These are phyloP conservation scores for Candida peoriensis DNA, from an alignment of 805 yeast species.

Conservation along the genomic window DNA sequence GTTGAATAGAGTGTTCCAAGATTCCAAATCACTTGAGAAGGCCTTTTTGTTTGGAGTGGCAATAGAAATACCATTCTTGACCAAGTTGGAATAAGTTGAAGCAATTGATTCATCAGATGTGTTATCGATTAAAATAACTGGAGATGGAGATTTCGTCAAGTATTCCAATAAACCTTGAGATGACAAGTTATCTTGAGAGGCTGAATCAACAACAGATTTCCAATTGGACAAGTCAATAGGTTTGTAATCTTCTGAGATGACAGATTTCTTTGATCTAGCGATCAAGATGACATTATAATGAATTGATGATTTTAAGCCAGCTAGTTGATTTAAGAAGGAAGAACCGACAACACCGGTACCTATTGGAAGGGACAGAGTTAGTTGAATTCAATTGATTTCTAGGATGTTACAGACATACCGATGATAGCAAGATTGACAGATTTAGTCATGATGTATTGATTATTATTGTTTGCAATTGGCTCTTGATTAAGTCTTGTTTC, in stretches of 20 bases:
- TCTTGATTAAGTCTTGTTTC: not conserved
- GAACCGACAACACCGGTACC: constrained; percentile 96
- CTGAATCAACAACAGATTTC: constrained; percentile 41
- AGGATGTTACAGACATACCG: constrained; percentile 34
- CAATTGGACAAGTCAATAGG: constrained; percentile 65
- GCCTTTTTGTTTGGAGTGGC: constrained; percentile 99
- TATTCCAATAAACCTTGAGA: constrained; percentile 55
- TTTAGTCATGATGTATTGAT: no score
- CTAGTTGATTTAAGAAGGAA: constrained; percentile 80
- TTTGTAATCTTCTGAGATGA: constrained; percentile 61
- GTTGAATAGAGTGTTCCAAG: constrained; percentile 74
- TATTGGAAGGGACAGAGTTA: constrained; percentile 15
- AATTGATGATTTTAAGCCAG: constrained; percentile 51
- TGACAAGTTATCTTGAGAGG: constrained; percentile 42
- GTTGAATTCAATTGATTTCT: not conserved
- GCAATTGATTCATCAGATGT: constrained; percentile 84
- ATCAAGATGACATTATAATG: constrained; percentile 74
- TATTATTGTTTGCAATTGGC: no score
- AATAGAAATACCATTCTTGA: constrained; percentile 76
- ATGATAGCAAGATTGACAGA: constrained; percentile 66
- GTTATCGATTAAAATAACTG: constrained; percentile 88
- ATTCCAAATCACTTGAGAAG: constrained; percentile 67
- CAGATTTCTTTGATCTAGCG: constrained; percentile 68
- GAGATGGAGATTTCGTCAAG: constrained; percentile 60
- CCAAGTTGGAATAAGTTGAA: constrained; percentile 66